These are phyloP conservation scores for Suhomyces terraborum DNA, from an alignment of 1,139 yeast genomes.

Conservation along the genomic window DNA sequence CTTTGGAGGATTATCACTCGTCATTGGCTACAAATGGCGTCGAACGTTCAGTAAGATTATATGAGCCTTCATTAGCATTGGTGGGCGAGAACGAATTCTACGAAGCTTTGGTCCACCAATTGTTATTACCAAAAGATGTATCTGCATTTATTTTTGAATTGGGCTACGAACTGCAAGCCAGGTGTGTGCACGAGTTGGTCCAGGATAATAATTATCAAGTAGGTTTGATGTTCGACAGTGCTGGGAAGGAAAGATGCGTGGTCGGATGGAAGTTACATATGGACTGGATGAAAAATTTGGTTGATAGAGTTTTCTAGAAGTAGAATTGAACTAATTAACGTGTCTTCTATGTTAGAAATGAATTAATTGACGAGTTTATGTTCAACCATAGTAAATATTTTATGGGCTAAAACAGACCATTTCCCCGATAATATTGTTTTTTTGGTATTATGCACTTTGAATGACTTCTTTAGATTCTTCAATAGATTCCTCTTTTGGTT, in stretches of 20 bases:
- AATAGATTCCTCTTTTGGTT: too few relatives aligned
- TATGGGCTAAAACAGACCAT: too few relatives aligned
- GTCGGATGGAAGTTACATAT: constrained; percentile 34
- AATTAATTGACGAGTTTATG: background rate
- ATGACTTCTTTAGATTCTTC: background rate
- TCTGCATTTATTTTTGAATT: constrained; percentile 46
- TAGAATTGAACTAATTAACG: constrained; percentile 1
- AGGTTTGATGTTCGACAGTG: constrained; percentile 31
- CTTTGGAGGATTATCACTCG: constrained; percentile 42
- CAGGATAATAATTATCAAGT: constrained; percentile 28
- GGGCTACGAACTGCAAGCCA: constrained; percentile 41
- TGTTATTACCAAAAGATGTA: constrained; percentile 40
- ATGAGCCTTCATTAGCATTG: constrained; percentile 79
- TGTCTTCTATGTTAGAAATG: background rate
- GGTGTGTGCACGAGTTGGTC: constrained; percentile 22
- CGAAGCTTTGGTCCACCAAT: constrained; percentile 48
- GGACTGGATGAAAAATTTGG: constrained; percentile 3
- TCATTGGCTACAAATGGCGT: constrained; percentile 35
- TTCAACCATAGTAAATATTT: too few relatives aligned
- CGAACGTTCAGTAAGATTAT: constrained; percentile 62
- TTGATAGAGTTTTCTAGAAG: background rate
- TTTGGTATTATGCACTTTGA: too few relatives aligned
- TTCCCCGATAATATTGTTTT: too few relatives aligned
- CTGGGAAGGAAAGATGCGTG: constrained; percentile 39
- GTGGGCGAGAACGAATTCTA: constrained; percentile 78